Conservation (phyloP, 2,329 filamentous ascomycete genomes). For the Escovopsis sp. region DNA sequence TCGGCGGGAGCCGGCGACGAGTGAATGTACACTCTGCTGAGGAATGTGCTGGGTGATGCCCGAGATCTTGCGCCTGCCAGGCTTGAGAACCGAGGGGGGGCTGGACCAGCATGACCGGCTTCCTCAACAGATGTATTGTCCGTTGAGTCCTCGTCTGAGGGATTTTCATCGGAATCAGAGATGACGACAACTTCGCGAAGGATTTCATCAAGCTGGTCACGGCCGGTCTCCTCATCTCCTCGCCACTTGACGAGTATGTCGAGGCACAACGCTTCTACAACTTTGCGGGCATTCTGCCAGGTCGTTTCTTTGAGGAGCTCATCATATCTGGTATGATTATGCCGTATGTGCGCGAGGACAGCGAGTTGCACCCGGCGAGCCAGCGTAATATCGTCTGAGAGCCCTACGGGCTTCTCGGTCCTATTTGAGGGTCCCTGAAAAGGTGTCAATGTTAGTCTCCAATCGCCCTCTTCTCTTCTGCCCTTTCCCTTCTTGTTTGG, state of each 20-base stretch:
- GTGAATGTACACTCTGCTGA: neutral
- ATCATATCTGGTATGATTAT: constrained; percentile 52
- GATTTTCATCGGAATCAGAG: constrained; percentile 40
- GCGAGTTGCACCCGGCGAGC: constrained; percentile 49
- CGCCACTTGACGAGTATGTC: constrained; percentile 57
- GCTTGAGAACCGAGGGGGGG: neutral
- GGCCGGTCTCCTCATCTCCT: constrained; percentile 53
- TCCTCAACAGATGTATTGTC: constrained; percentile 14
- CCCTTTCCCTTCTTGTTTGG: no score
- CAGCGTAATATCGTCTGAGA: constrained; percentile 38
- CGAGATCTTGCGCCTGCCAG: constrained; percentile 1
- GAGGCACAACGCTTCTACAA: constrained; percentile 44
- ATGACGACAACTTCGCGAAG: constrained; percentile 51
- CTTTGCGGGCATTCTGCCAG: constrained; percentile 44
- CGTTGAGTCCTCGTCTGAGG: constrained; percentile 23
- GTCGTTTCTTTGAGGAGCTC: constrained; percentile 40
- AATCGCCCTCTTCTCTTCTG: no score
- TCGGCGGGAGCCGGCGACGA: constrained; percentile 2
- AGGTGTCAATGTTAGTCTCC: constrained; percentile 7
- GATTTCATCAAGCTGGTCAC: constrained; percentile 52
- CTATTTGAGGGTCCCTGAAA: constrained; percentile 33
- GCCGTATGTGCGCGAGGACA: constrained; percentile 50
- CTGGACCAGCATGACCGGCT: constrained; percentile 6
- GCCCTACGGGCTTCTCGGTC: constrained; percentile 40
- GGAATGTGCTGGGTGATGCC: constrained; percentile 1